Evolutionary conservation across 805 yeast species (phyloP), one percentile per base, ranked within the genome.

Genomic region (Hermanozyma aechmeae): DNA sequence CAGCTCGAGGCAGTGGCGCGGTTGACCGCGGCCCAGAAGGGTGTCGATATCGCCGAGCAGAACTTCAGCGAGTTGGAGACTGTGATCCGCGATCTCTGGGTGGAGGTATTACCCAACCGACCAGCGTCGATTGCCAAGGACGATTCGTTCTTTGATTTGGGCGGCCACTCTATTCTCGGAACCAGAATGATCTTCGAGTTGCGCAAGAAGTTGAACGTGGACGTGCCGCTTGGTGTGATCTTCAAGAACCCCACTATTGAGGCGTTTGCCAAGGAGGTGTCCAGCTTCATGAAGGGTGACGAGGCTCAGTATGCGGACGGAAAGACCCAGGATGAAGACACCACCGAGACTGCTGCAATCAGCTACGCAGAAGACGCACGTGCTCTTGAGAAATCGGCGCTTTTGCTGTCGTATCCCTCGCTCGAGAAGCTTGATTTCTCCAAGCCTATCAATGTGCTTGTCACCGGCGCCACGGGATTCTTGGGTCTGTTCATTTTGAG

Each of bases 381-480:
- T 34, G 59, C 61, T 14, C 62, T 71, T 31, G 52, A 59, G 11
- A 45, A 53, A 26, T 43, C 59, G 10, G 57, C 50, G 34, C 70
- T 71, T 45, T 58, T 58, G 24, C 27, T 46, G 15, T 47, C 55
- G 3, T 84, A 66, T 46, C 63, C 55, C 34, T 69, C 76, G 3
- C 66, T 62, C 32, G 42, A 45, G 30, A 45, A 61, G 17, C 34
- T 57, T 13, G 59, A 53, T 24, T 43, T 54, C 9, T 50, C 60
- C 3, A 48, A 56, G 23, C 33, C 51, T 2, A 42, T 74, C 14
- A 76, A 72, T 37, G 82, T 86, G 2, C 85, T 92, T 44, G 73
- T 92, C 25, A 92, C 99, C 16, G 99, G 99, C 50, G 82, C 78
- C 22, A 93, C 98, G 22, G 99, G 99, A 2, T 92, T 89, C 73